Evolutionary conservation across 2,329 filamentous ascomycete genomes (phyloP).

Genomic region (Gaeumannomyces tritici): DNA sequence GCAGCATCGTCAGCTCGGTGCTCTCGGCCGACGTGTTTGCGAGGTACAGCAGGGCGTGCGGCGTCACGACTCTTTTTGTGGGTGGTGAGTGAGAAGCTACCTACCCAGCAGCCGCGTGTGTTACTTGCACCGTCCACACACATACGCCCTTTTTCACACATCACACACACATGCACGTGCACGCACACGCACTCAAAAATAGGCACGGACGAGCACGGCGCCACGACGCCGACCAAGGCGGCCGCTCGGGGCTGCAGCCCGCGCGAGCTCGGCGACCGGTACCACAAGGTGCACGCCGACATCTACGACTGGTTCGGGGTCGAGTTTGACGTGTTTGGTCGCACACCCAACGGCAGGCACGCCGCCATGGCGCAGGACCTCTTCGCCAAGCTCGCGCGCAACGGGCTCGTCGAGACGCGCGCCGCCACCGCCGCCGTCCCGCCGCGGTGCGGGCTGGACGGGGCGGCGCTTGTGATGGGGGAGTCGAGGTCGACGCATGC

Average conservation of each 20-base stretch:
- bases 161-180: not conserved
- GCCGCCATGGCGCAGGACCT: conserved; percentile 67
- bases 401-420: conserved; percentile 59
- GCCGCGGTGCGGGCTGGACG: conserved; percentile 64
- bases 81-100: conserved; percentile 33
- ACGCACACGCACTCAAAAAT: not conserved
- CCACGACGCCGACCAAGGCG: conserved; percentile 70
- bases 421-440: too few relatives aligned
- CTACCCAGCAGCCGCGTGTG: too few relatives aligned
- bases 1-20: conserved; percentile 37
- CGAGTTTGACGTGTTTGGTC: conserved; percentile 65
- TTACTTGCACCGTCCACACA: too few relatives aligned
- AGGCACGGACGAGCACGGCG: conserved; percentile 64
- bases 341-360: conserved; percentile 62
- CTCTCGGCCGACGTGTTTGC: conserved; percentile 40
- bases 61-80: conserved; percentile 52
- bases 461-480: conserved; percentile 43
- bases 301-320: conserved; percentile 77
- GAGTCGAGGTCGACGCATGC: conserved; percentile 55
- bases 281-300: conserved; percentile 75
- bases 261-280: conserved; percentile 78
- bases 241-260: conserved; percentile 72
- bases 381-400: conserved; percentile 58
- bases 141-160: too few relatives aligned
- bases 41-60: conserved; percentile 37